Evolutionary conservation across 2,329 filamentous ascomycete species (phyloP).

Genomic region (Sporothrix variecibatus): DNA sequence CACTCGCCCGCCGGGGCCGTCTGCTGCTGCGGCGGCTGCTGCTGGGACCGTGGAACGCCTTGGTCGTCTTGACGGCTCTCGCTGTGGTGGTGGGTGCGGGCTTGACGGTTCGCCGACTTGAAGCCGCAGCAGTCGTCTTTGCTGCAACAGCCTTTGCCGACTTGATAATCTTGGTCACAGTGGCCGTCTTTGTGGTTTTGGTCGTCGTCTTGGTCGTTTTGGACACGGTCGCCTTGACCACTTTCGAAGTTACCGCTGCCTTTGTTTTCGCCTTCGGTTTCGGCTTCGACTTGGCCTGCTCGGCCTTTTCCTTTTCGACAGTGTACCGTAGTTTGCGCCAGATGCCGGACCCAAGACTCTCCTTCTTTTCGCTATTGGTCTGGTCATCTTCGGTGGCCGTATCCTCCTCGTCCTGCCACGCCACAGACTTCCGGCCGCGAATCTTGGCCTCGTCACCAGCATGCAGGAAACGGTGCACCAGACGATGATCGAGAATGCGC

Average conservation of each 20-base stretch:
- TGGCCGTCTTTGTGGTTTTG: neutral
- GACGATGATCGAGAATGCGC: constrained; percentile 79
- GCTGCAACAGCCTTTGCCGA: neutral
- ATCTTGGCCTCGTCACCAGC: constrained; percentile 65
- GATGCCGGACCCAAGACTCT: constrained; percentile 29
- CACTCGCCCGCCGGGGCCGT: constrained; percentile 13
- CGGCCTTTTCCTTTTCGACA: constrained; percentile 15
- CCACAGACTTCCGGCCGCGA: constrained; percentile 42
- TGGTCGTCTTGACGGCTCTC: constrained; percentile 10
- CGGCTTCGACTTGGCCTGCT: neutral
- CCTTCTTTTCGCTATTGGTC: neutral
- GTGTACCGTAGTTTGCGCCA: constrained; percentile 32
- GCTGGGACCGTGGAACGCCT: constrained; percentile 22
- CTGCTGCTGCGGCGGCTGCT: constrained; percentile 24
- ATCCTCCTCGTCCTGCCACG: neutral
- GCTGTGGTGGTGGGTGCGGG: neutral
- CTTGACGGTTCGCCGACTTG: neutral
- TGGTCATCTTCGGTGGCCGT: constrained; percentile 2
- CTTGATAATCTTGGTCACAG: neutral
- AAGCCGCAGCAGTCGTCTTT: neutral
- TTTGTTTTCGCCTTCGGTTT: constrained; percentile 15
- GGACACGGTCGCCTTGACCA: constrained; percentile 8
- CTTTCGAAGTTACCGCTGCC: neutral
- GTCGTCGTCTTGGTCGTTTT: constrained; percentile 10
- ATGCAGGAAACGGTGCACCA: constrained; percentile 79